Evolutionary conservation across 179 eudicot species (phyloP), one percentile per base, ranked within the genome.

Genomic region (Drosera spatulata): DNA sequence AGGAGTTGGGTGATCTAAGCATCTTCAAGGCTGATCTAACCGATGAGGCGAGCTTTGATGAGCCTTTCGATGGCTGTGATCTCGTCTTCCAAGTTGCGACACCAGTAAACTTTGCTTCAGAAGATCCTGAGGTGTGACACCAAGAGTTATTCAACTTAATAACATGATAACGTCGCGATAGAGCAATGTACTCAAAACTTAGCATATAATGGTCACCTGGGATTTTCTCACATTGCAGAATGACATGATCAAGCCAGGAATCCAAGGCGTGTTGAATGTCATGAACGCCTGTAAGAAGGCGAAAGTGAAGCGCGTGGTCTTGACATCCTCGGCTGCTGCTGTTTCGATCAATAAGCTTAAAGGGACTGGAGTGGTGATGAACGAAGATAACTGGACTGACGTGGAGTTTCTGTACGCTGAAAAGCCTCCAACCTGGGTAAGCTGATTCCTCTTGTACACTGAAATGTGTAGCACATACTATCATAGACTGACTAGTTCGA

Each of bases 301-400:
- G 3, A 74, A 76, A 44, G 85, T 82, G 43, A 84, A 74, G 66
- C 85, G 95, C 2, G 95, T 84, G 3, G 63, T 86, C 8, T 74
- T 86, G 63, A 86, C 95, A 22, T 86, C 95, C 6, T 86, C 95
- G 37, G 95, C 91, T 15, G 91, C 95, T 69, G 80, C 90, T 37
- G 82, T 84, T 0, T 67, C 87, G 0, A 82, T 86, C 67, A 80
- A 86, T 53, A 60, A 58, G 13, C 75, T 62, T 7, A 63, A 60
- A 5, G 91, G 78, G 14, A 78, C 83, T 0, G 85, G 85, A n/a
- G 61, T 77, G 37, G 85, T 86, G 33, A 58, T 79, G 67, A 80
- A 68, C 12, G 95, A 86, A 62, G 70, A 73, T 4, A 66, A 86
- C 61, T 86, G 95, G 95, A 81, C 82, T 2, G 87, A 86, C 33